Evolutionary conservation across 108 stramenopile genomes (phyloP), one percentile per base, ranked within the genome.

Genomic region (Seminavis robusta): DNA sequence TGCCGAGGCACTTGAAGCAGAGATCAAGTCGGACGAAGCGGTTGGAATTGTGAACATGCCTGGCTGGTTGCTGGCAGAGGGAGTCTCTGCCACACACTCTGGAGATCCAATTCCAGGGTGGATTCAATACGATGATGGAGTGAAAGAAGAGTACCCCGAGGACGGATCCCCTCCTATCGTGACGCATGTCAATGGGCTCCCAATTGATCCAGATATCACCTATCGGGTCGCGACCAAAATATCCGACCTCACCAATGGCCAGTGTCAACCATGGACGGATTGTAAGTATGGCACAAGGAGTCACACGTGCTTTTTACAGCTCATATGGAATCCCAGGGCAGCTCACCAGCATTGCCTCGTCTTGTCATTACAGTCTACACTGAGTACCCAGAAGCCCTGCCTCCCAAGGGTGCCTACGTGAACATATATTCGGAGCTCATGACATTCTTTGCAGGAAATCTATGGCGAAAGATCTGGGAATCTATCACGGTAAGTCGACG

Each of bases 51-150:
- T 71, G 52, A 30, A 36, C 2, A 77, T 77, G 75, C 75, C 75
- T n/a, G 75, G 75, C 13, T 77, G 69, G 69, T 28, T 77, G 27
- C 42, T 77, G 17, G 69, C 64, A 10, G 55, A 60, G 33, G 75
- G 75, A 21, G 38, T 71, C 19, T 30, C 34, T 23, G 75, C 53
- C 15, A 73, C 76, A 15, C 76, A 77, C 61, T 34, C 67, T 2
- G 76, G 76, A 15, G 76, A 77, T 58, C 76, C 76, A 4, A 73
- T 77, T 29, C 76, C 76, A 0, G 76, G 76, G 15, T 77, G 76
- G 76, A 72, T 77, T 61, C 76, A 77, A 32, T 69, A 73, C 40
- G 76, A 77, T 47, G 56, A 56, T 21, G 76, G 71, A 16, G 43
- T 77, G 21, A 21, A 46, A 13, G 55, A 73, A 54, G 76, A 77